phyloP scores from a whole-genome alignment of 257 asterid genomes.

The Forsythia viridissima region DNA sequence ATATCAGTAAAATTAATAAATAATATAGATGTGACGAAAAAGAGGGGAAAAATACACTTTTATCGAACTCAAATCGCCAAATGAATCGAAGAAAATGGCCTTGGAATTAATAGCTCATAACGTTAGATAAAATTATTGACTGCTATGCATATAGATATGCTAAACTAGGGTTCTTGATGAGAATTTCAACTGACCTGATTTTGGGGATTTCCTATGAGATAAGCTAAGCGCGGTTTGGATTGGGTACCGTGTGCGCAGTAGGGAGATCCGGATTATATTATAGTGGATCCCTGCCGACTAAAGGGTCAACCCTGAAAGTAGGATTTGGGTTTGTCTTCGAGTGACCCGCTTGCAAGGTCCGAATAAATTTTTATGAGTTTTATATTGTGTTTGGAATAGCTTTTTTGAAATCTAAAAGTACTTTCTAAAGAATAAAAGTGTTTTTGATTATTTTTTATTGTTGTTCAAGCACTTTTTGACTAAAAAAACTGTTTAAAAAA shows the following conservation, averaged over 20 bases:
- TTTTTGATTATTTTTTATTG: too few relatives aligned
- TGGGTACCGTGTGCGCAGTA: neutral
- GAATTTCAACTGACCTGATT: conserved; percentile 16
- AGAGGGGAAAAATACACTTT: neutral
- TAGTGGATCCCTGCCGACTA: conserved; percentile 17
- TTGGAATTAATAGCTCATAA: neutral
- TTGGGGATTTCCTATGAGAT: conserved; percentile 11
- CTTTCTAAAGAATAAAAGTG: too few relatives aligned
- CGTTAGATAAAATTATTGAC: neutral
- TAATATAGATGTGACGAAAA: neutral
- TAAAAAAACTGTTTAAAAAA: too few relatives aligned
- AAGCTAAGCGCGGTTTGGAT: neutral
- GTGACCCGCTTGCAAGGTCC: neutral
- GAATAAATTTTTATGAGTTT: too few relatives aligned
- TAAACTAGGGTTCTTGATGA: conserved; percentile 19
- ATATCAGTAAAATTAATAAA: neutral
- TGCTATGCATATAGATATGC: neutral
- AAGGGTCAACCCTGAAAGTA: neutral
- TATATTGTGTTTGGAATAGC: too few relatives aligned
- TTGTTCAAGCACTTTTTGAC: too few relatives aligned
- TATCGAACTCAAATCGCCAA: neutral
- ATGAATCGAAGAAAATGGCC: neutral
- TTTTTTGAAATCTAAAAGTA: too few relatives aligned
- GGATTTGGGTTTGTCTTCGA: neutral
- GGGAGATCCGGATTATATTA: neutral